Base-by-base conservation (phyloP, 768 basidiomycete genomes). In the Collybia sordida region DNA sequence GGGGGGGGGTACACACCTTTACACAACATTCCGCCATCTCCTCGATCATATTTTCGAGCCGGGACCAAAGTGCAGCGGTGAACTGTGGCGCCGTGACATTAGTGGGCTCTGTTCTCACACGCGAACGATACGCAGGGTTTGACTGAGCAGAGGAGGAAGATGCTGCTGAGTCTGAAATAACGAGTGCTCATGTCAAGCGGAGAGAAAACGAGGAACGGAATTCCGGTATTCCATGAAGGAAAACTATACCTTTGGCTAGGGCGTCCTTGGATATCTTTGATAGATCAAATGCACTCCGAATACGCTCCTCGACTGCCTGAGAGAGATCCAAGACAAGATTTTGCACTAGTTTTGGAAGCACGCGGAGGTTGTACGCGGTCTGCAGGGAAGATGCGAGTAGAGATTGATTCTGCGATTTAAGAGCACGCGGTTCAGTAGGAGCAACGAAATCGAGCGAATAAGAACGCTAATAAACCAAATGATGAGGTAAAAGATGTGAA, bases 311-410 rank as follows among this genome's bases (percentile, higher is more conserved):
- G 3, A 97, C 88, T 0, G 88, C 85, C 42, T 90, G 85, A 17
- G 86, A 90, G 6, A 98, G 71, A 64, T 96, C 92, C 4, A 71
- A 68, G 15, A 97, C 72, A 2, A 98, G 79, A 45, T 81, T 81
- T 50, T 87, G 82, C 3, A 98, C 90, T 5, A 98, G 79, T 21
- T 83, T 79, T 0, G 96, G 90, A 9, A 99, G 75, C 14, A 90
- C 80, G 23, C 88, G 79, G 12, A 99, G 80, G 63, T 98, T 99
- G 68, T 93, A 90, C 3, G 96, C 94, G 1, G 93, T 98, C 74
- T 98, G 97, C 11, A 99, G 77, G 0, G 96, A 93, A 1, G 93
- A 94, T 0, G 95, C 93, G 1, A 99, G 78, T 15, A 96, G 69
- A 1, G 93, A 83, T 69, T 92, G 93, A 60, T 98, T 90, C 94